Base-by-base conservation (phyloP, 768 basidiomycete genomes). In the Kwoniella mangroviensis region DNA sequence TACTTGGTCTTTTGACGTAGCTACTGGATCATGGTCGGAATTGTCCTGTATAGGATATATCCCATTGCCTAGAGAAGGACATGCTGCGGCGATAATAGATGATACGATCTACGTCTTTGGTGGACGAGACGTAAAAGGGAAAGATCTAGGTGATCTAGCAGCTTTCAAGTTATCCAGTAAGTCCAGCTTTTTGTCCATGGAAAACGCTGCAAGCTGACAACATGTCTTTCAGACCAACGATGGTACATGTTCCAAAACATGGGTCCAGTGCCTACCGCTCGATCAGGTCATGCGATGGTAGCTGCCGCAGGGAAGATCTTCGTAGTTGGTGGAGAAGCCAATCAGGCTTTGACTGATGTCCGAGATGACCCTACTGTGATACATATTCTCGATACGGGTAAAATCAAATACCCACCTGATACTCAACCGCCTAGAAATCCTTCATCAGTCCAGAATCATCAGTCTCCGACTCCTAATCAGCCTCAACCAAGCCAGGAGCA, bases 171-270 rank as follows among this genome's bases (percentile, higher is more conserved):
- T 99, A 69, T 90, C 93, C 11, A 98, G 96, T 98, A 74, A 79
- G 95, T 88, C 7, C 24, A 24, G 21, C n/a, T 60, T 1, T 21
- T 34, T 6, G 17, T 43, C 4, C 49, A 19, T 19, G 24, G 61
- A 66, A 64, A 58, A 28, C 28, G 63, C 63, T 68, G 69, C 11
- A 19, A 55, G 22, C 81, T 98, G 96, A 94, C 83, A 92, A 93
- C 21, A 43, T 12, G 26, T 24, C 12, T 15, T 6, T 12, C 81
- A 98, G 96, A 94, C 83, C 92, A 94, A 79, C 88, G 97, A 75
- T 99, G 97, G 97, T 99, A 95, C 85, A 98, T 95, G 93, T 99
- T 99, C 86, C 94, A 98, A 84, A 97, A 98, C 80, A 99, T 99
- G 97, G 97, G 97, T 0, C 96, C 96, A 19, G 88, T 93, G 17